Percentiles rank a stretch among this genome's conserved stretches.
phyloP scores from a whole-genome alignment of 495 filamentous ascomycete genomes.

The Cladorrhinum samala region DNA sequence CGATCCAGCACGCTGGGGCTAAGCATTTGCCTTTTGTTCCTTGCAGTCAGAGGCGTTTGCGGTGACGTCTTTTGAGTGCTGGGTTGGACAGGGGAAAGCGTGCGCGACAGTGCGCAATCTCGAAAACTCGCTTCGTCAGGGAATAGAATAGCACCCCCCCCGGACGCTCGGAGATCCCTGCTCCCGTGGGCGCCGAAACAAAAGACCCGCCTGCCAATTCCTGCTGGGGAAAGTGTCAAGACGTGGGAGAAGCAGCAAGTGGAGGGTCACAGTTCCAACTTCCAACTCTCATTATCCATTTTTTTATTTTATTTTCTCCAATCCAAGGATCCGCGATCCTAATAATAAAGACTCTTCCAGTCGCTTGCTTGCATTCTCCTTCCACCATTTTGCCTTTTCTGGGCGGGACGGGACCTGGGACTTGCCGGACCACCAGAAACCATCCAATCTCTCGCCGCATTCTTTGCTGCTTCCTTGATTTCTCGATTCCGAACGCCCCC shows the following conservation, averaged over 20 bases:
- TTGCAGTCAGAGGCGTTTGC: neutral
- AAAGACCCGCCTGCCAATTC: conserved; percentile 12
- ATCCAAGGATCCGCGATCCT: too few relatives aligned
- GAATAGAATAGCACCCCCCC: neutral
- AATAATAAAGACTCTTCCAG: too few relatives aligned
- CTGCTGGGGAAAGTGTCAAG: neutral
- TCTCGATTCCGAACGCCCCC: neutral
- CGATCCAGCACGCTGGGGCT: too few relatives aligned
- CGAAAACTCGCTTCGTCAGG: neutral
- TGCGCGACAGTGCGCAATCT: conserved; percentile 1
- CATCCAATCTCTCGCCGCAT: too few relatives aligned
- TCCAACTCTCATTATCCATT: neutral
- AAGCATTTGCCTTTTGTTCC: neutral
- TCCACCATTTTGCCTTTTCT: too few relatives aligned
- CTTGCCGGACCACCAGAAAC: too few relatives aligned
- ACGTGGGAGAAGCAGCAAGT: too few relatives aligned
- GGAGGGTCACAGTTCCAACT: neutral
- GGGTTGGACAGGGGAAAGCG: neutral
- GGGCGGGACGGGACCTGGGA: too few relatives aligned
- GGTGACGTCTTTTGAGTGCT: neutral
- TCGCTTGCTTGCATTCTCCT: too few relatives aligned
- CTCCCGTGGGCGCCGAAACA: conserved; percentile 16
- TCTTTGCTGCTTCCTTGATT: neutral
- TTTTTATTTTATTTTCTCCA: too few relatives aligned
- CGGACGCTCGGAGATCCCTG: conserved; percentile 12